Base-by-base conservation (phyloP, 768 basidiomycete genomes). In the Harrya chromipes region DNA sequence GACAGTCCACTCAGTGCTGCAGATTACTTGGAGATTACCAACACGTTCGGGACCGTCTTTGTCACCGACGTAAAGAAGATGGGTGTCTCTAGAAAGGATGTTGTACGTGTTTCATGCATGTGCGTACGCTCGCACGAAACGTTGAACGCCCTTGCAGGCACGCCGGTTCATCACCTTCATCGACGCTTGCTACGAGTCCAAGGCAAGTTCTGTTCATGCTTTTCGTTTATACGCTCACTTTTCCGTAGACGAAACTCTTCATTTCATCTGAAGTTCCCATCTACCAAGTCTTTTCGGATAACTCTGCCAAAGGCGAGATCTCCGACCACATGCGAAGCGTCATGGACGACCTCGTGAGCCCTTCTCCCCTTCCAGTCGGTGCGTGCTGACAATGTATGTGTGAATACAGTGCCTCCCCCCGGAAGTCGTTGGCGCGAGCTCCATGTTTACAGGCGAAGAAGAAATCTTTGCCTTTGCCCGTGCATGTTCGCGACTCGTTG, bases 161-260 rank as follows among this genome's bases (percentile, higher is more conserved):
- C 78, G 97, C 58, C 74, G 97, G 54, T 98, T 99, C 65, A 99
- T 99, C 63, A 94, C 94, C 1, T 97, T 98, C 66, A 86, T 99
- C 59, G 97, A 99, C 73, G 90, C 93, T 20, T 94, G 92, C 62
- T 95, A 95, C 60, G 93, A 95, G 65, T 93, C 84, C 74, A 90
- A 86, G 77, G 86, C 84, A 61, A 9, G 69, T 52, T 19, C 21
- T 13, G 6, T 36, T 9, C n/a, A 27, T 21, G 13, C 16, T 41
- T 44, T 16, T 38, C 27, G 8, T 17, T 34, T 40, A 14, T 16
- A n/a, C 7, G 11, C 26, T 21, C 58, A 89, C 83, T 87, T 85
- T 2, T 87, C 86, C 6, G 4, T 58, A 92, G 87, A 94, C 92
- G 3, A 92, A 90, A 64, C 75, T 99, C 8, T 93, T 95, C 70